Conservation (phyloP, 768 basidiomycete genomes). For the Fistulinella prunicolor region DNA sequence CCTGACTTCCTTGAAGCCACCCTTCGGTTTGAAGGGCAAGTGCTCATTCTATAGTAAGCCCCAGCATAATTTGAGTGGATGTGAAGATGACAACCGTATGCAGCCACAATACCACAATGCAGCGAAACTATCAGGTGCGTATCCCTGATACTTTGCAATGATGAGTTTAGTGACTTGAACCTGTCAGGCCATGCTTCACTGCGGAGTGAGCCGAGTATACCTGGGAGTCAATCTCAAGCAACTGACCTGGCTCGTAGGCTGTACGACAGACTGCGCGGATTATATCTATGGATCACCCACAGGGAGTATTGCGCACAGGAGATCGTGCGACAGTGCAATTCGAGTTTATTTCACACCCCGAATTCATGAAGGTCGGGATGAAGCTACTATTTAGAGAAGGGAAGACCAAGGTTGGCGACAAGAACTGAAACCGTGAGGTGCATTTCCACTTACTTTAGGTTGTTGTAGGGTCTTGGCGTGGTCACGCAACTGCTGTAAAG, state of each 20-base stretch:
- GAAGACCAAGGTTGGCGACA: slow-evolving; percentile 75
- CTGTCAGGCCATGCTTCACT: slow-evolving; percentile 83
- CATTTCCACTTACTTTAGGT: slow-evolving; percentile 6
- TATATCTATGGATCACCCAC: slow-evolving; percentile 86
- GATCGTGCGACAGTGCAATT: slow-evolving; percentile 94
- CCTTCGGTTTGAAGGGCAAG: slow-evolving; percentile 87
- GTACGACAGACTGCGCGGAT: slow-evolving; percentile 91
- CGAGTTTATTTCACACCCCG: slow-evolving; percentile 89
- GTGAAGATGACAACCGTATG: slow-evolving; percentile 4
- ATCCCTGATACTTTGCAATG: not conserved
- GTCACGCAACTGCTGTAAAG: slow-evolving; percentile 62
- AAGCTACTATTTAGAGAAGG: slow-evolving; percentile 93
- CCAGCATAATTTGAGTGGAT: not conserved
- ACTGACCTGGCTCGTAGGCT: slow-evolving; percentile 47
- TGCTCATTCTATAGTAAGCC: slow-evolving; percentile 86
- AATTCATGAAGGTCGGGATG: slow-evolving; percentile 92
- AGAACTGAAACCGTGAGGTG: not conserved
- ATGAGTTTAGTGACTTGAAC: not conserved
- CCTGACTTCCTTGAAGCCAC: slow-evolving; percentile 48
- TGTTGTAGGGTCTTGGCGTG: slow-evolving; percentile 66
- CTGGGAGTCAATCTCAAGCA: not conserved
- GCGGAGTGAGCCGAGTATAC: slow-evolving; percentile 57
- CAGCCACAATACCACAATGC: slow-evolving; percentile 90
- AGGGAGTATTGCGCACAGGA: slow-evolving; percentile 87
- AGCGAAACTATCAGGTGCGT: slow-evolving; percentile 86